A percentile compares a stretch with the other conserved stretches of the same genome.
Conservation (phyloP, 192 early-diverging fungal species). For the Umbelopsis sp. region DNA sequence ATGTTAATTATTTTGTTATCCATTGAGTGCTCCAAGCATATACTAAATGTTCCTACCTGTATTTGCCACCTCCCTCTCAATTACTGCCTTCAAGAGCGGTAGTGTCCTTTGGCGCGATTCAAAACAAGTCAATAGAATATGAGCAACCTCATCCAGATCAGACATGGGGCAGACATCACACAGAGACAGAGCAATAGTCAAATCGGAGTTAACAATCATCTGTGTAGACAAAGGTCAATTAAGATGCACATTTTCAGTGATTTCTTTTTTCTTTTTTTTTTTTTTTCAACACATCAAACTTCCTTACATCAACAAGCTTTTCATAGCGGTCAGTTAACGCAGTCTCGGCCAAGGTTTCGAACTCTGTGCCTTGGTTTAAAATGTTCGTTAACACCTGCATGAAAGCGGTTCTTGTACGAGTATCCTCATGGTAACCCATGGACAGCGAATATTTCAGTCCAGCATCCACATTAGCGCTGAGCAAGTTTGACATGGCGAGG, state of each 20-base stretch:
- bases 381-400: constrained; percentile 93
- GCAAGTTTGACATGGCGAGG: constrained; percentile 84
- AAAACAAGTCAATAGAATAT: constrained; percentile 78
- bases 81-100: constrained; percentile 75
- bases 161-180: constrained; percentile 83
- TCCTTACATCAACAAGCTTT: constrained; percentile 70
- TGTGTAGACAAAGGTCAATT: constrained; percentile 20
- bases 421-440: constrained; percentile 91
- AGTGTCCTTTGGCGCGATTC: constrained; percentile 72
- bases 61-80: constrained; percentile 82
- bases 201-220: constrained; percentile 66
- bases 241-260: background rate
- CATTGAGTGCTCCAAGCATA: background rate
- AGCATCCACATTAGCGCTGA: constrained; percentile 91
- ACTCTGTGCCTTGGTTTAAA: constrained; percentile 85
- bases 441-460: constrained; percentile 88
- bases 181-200: constrained; percentile 79
- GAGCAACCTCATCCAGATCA: constrained; percentile 89
- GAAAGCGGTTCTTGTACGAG: constrained; percentile 84
- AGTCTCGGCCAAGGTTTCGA: constrained; percentile 77
- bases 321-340: constrained; percentile 77
- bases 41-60: constrained; percentile 54
- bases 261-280: no score
- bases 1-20: no score
- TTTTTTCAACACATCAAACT: no score